Conservation (phyloP, 495 filamentous ascomycete species). For the Aspergillus saccharolyticus region DNA sequence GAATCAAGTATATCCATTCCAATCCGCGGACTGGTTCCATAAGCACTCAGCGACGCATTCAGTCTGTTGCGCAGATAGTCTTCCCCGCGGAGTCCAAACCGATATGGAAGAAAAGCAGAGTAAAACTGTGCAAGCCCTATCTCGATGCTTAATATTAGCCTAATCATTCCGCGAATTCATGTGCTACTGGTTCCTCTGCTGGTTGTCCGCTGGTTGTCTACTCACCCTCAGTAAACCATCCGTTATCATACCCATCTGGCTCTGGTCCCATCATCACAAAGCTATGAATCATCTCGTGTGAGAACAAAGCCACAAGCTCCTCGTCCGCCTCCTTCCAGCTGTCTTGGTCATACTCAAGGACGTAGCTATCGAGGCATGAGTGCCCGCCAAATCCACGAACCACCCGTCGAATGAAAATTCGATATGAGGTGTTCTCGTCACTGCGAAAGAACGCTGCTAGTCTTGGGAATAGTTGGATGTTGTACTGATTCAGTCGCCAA, state of each 20-base stretch:
- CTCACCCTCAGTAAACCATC: conserved; percentile 1
- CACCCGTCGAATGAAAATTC: neutral
- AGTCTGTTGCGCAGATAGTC: neutral
- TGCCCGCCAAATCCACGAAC: neutral
- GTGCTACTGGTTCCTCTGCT: neutral
- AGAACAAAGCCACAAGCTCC: neutral
- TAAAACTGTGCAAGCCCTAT: neutral
- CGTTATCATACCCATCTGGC: neutral
- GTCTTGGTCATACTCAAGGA: neutral
- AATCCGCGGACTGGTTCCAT: neutral
- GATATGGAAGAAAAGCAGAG: neutral
- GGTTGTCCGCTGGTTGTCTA: neutral
- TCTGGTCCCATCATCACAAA: neutral
- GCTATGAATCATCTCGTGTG: conserved; percentile 2
- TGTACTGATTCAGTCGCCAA: neutral
- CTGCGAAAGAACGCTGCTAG: neutral
- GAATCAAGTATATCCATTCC: neutral
- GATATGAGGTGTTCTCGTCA: neutral
- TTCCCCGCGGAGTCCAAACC: neutral
- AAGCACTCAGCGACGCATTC: neutral
- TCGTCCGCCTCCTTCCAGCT: neutral
- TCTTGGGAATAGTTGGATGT: neutral
- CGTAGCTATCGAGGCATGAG: neutral
- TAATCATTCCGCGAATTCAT: neutral
- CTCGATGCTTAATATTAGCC: neutral